A percentile compares a stretch with the other conserved stretches of the same genome.
Conservation (phyloP, 139 green algal species). For the Marvania coccoides region DNA sequence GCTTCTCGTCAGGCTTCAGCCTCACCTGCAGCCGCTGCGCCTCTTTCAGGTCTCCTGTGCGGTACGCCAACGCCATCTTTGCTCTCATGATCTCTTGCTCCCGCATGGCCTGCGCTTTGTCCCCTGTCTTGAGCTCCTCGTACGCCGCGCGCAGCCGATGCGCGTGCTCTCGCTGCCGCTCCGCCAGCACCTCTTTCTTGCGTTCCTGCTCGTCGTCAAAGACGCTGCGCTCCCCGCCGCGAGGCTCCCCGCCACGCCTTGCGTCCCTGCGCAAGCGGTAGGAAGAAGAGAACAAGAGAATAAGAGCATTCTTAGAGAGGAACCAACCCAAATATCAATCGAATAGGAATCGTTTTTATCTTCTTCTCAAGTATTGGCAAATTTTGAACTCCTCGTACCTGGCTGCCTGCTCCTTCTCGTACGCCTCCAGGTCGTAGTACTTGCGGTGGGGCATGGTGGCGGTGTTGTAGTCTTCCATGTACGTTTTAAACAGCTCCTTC, state of each 20-base stretch:
- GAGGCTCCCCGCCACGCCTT: not conserved
- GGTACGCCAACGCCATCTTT: conserved; percentile 79
- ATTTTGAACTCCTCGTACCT: too few relatives aligned
- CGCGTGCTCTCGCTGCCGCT: conserved; percentile 35
- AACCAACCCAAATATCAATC: too few relatives aligned
- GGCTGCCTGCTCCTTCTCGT: conserved; percentile 39
- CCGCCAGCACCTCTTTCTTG: conserved; percentile 36
- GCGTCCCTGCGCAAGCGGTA: too few relatives aligned
- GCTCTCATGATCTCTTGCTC: conserved; percentile 57
- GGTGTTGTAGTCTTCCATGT: conserved; percentile 48
- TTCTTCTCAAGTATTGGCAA: too few relatives aligned
- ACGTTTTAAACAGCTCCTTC: conserved; percentile 62
- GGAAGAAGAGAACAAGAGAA: too few relatives aligned
- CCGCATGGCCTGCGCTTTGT: conserved; percentile 33
- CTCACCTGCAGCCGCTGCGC: conserved; percentile 27
- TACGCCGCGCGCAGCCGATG: conserved; percentile 58
- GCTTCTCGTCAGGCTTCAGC: conserved; percentile 3
- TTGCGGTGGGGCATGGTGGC: conserved; percentile 62
- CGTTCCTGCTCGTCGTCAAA: conserved; percentile 67
- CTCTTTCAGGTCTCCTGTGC: conserved; percentile 57
- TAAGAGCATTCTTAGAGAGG: too few relatives aligned
- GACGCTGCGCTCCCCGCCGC: conserved; percentile 9
- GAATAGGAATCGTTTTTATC: too few relatives aligned
- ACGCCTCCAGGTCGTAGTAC: conserved; percentile 50
- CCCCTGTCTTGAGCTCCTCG: conserved; percentile 54